These are phyloP conservation scores for Aspergillus udagawae DNA, from an alignment of 2,329 filamentous ascomycete species.

Conservation along the genomic window DNA sequence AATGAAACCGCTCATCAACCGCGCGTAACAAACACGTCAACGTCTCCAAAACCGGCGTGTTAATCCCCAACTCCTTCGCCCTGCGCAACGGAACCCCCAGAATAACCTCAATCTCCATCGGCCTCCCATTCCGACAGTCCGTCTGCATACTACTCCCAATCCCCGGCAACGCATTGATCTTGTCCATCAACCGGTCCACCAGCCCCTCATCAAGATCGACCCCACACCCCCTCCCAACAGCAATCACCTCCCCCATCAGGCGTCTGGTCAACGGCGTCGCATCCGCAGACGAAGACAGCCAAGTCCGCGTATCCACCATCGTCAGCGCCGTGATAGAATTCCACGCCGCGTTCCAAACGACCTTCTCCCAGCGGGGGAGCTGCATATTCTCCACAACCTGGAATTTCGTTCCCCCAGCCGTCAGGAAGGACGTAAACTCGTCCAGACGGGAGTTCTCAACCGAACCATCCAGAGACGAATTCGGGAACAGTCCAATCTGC, in stretches of 20 bases:
- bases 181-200: constrained; percentile 36
- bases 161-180: constrained; percentile 36
- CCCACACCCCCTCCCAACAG: constrained; percentile 36
- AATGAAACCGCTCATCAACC: constrained; percentile 19
- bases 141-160: constrained; percentile 46
- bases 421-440: constrained; percentile 40
- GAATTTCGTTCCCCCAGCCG: constrained; percentile 39
- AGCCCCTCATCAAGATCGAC: constrained; percentile 37
- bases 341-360: constrained; percentile 42
- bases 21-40: constrained; percentile 33
- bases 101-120: constrained; percentile 48
- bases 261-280: constrained; percentile 36
- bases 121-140: constrained; percentile 39
- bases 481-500: constrained; percentile 53
- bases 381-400: constrained; percentile 34
- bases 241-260: constrained; percentile 44
- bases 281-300: constrained; percentile 39
- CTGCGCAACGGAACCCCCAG: constrained; percentile 41
- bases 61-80: constrained; percentile 36
- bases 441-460: constrained; percentile 39
- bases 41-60: constrained; percentile 39
- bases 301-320: constrained; percentile 39
- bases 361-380: constrained; percentile 38
- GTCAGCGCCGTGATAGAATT: constrained; percentile 43
- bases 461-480: constrained; percentile 21